A percentile compares a stretch with the other conserved stretches of the same genome.
Conservation (phyloP, 129 eudicot genomes). For the Daucus carota region DH1_v3.0 NC_030383.2:46892501-46893000, state of each 20-base stretch:
- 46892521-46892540: not conserved
- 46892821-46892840: conserved; percentile 9
- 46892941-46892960: not conserved
- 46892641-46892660: conserved; percentile 31
- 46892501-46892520: not conserved
- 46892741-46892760: conserved; percentile 11
- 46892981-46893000: not conserved
- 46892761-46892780: conserved; percentile 16
- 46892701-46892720: conserved; percentile 69
- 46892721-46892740: conserved; percentile 40
- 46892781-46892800: conserved; percentile 1
- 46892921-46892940: not conserved
- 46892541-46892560: not conserved
- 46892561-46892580: not conserved
- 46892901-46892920: not conserved
- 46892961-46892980: not conserved
- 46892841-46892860: conserved; percentile 25
- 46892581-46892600: not conserved
- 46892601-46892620: too few species aligned
- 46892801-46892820: conserved; percentile 4
- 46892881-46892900: not conserved
- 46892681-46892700: conserved; percentile 58
- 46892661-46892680: conserved; percentile 65
- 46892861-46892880: conserved; percentile 14
- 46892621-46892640: not conserved